phyloP scores from a whole-genome alignment of 352 stramenopile species.

The Globisporangium viniferum region DNA sequence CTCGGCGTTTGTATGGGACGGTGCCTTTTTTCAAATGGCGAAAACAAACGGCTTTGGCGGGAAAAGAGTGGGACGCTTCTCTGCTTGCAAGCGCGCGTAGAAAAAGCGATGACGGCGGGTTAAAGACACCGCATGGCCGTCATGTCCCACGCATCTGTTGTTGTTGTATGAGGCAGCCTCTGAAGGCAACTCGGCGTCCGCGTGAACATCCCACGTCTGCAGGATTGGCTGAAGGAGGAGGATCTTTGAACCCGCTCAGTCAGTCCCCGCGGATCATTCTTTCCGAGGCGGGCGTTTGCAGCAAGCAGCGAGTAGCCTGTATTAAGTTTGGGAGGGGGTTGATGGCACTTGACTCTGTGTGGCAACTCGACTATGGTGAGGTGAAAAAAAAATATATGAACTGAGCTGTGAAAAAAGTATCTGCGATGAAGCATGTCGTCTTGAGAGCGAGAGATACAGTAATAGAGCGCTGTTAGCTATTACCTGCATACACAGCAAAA shows the following conservation, averaged over 20 bases:
- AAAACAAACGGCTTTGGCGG: neutral
- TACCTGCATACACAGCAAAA: neutral
- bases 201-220: neutral
- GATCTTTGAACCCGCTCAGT: neutral
- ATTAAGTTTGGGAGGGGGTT: neutral
- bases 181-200: neutral
- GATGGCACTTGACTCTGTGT: neutral
- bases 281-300: neutral
- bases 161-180: neutral
- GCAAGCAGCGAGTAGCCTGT: neutral
- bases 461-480: neutral
- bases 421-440: neutral
- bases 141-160: neutral
- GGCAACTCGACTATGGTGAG: neutral
- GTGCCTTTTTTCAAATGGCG: neutral
- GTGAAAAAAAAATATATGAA: neutral
- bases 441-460: neutral
- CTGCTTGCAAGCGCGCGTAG: neutral
- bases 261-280: neutral
- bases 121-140: neutral
- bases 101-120: neutral
- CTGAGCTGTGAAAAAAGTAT: neutral
- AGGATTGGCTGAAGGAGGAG: neutral
- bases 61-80: neutral
- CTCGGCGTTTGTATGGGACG: neutral